Evolutionary conservation across 352 stramenopile species (phyloP), one percentile per base, ranked within the genome.

Genomic region (Globisporangium camurandrum): DNA sequence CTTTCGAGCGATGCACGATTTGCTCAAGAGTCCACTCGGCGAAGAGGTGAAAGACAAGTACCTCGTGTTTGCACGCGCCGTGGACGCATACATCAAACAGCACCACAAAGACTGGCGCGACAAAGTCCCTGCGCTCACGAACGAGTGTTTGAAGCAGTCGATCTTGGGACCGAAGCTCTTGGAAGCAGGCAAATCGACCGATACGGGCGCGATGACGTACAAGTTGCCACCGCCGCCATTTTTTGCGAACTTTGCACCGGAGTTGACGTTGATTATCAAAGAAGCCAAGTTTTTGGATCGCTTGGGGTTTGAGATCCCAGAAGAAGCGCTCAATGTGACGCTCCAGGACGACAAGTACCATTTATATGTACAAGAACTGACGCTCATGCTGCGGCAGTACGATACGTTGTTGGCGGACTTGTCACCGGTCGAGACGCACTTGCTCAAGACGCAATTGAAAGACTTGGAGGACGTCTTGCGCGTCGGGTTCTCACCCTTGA

Each of bases 301-400:
- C 0, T 79, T 98, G 28, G 93, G 94, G 5, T 98, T 98, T 73
- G 81, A 96, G 43, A 94, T 96, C 36, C 94, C 94, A 0, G 95
- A 98, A 60, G 83, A 94, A 24, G 93, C 94, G 0, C 62, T 98
- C 26, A 98, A 98, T 51, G 93, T 98, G 54, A 97, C 94, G 22
- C 71, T 98, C 2, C 94, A 98, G 59, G 94, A 98, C 57, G 86
- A 97, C 57, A 98, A 98, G 54, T 98, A 98, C 59, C 93, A 97
- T 54, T 75, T 92, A 40, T 96, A 97, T 36, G 90, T 97, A 14
- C 87, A 96, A 44, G 78, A 96, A 37, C 55, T 98, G 17, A 83
- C 85, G 11, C 58, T 94, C 19, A 97, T 98, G 87, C 71, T 98
- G 0, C 66, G 75, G 1, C 87, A 92, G 20, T 98, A 98, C 55